Percentiles rank a stretch among this genome's conserved stretches.
These are phyloP conservation scores for Calocybe gangraenosa DNA, from an alignment of 768 basidiomycete genomes.

Conservation along the genomic window DNA sequence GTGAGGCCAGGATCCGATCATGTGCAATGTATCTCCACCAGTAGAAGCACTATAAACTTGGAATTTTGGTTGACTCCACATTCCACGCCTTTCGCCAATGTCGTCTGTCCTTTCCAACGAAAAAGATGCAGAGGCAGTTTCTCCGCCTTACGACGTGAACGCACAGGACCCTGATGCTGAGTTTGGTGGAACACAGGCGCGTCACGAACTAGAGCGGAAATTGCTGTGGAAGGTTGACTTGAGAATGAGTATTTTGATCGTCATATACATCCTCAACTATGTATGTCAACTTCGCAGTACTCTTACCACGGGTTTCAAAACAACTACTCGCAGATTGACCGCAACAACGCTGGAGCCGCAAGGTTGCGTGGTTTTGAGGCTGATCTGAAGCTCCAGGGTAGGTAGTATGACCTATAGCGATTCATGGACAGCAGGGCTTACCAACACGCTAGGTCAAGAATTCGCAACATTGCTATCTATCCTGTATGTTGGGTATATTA, in stretches of 20 bases:
- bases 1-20: slow-evolving; percentile 1
- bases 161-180: slow-evolving; percentile 21
- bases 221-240: slow-evolving; percentile 48
- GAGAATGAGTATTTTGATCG: slow-evolving; percentile 43
- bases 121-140: slow-evolving; percentile 9
- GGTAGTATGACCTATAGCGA: background rate
- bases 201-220: slow-evolving; percentile 25
- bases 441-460: slow-evolving; percentile 29
- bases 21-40: slow-evolving; percentile 1
- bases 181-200: slow-evolving; percentile 24
- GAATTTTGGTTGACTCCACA: background rate
- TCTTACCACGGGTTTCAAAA: slow-evolving; percentile 16
- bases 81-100: slow-evolving; percentile 10
- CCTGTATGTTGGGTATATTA: slow-evolving; percentile 63
- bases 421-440: background rate
- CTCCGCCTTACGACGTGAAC: slow-evolving; percentile 1
- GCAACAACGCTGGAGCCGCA: slow-evolving; percentile 69
- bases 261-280: slow-evolving; percentile 48
- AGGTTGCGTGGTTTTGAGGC: slow-evolving; percentile 61
- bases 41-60: background rate
- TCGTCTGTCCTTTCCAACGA: slow-evolving; percentile 18
- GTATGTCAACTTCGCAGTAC: slow-evolving; percentile 7
- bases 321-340: slow-evolving; percentile 52
- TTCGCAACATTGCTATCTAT: slow-evolving; percentile 59
- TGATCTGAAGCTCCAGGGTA: slow-evolving; percentile 51